Base-by-base conservation (phyloP, 2,329 filamentous ascomycete species). In the Escovopsis sp. region DNA sequence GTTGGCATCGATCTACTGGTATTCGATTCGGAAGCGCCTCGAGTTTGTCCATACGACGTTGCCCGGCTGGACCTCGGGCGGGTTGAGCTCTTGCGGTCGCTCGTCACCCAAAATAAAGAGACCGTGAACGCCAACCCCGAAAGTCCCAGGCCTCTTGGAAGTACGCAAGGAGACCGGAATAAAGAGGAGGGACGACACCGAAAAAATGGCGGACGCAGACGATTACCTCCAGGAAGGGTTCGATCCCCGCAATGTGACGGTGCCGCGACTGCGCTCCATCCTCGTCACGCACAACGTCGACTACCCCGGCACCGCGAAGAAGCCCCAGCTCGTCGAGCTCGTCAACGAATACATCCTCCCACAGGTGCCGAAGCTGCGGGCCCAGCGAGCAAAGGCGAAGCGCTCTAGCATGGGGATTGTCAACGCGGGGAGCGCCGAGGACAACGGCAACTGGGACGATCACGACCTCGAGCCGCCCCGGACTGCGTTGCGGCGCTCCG, bases 281-380 rank as follows among this genome's bases (percentile, higher is more conserved):
- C 76, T 98, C 44, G 84, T 96, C 54, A 82, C 79, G 49, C 85
- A 98, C 65, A 83, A 87, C 57, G 69, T 96, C 54, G 66, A 77
- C 32, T 96, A 94, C 57, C 81, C 88, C 5, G 80, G 85, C 0
- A 88, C 80, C 5, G 87, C 91, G 11, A 98, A 96, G 66, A 98
- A 98, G 66, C 67, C 77, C 0, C 81, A 94, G 56, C 76, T 98
- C 16, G 71, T 98, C 45, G 78, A 83, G 7, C 76, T 96, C 37
- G 87, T 98, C 62, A 79, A 81, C 55, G 70, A 82, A 29, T 68
- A 91, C 48, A 73, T 98, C 25, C 64, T 84, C 5, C 83, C 89
- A 0, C 81, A 89, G 52, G 81, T 85, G 2, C 74, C 75, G 50
- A 84, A 81, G 60, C 73, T 96, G 20, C 70, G 94, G 29, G 73